These are phyloP conservation scores for Rhododendron henanense DNA, from an alignment of 148 eudicot species.

Conservation along the genomic window DNA sequence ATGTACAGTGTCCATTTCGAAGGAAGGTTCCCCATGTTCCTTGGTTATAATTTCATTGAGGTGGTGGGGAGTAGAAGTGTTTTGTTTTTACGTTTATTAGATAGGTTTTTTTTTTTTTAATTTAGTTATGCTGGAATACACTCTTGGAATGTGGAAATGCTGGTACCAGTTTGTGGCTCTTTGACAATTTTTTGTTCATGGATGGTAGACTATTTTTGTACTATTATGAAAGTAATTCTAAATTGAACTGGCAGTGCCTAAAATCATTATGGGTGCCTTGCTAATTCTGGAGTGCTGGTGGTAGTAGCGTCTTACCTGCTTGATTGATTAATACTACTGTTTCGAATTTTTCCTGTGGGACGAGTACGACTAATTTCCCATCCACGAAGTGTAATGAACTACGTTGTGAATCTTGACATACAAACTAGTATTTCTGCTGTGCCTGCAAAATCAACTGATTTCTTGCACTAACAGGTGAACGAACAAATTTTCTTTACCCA, in stretches of 20 bases:
- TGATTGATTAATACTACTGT: background rate
- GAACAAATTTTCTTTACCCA: background rate
- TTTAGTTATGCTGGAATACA: background rate
- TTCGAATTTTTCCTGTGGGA: too few species aligned
- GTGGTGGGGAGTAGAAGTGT: constrained; percentile 7
- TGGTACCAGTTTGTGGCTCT: background rate
- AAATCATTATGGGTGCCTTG: background rate
- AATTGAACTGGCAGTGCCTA: background rate
- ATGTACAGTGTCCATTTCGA: constrained; percentile 15
- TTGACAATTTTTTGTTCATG: background rate
- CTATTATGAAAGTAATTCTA: background rate
- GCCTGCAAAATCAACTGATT: background rate
- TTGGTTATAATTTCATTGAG: constrained; percentile 16
- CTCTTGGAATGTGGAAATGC: background rate
- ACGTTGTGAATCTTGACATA: too few species aligned
- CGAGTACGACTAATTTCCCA: too few species aligned
- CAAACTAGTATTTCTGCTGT: background rate
- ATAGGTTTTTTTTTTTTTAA: too few species aligned
- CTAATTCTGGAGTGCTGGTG: background rate
- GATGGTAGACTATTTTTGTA: background rate
- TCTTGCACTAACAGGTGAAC: background rate
- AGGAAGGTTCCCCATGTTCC: constrained; percentile 8
- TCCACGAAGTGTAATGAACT: too few species aligned
- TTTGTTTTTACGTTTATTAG: background rate
- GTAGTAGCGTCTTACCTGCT: too few species aligned